Evolutionary conservation across 2,329 filamentous ascomycete species (phyloP), one percentile per base, ranked within the genome.

Genomic region (Trichoderma harzianum): DNA sequence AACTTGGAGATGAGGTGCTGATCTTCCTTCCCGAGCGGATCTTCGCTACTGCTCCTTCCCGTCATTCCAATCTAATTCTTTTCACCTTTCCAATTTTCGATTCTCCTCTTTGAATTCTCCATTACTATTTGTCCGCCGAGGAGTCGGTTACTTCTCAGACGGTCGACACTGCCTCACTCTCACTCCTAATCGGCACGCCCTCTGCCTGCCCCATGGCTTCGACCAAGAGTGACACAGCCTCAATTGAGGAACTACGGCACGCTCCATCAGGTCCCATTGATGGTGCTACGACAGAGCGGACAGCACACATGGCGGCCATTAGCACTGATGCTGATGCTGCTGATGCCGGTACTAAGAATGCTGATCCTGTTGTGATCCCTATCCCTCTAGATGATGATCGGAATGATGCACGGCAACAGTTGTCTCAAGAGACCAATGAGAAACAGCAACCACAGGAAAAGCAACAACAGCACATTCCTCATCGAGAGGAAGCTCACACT

Each of bases 201-300:
- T 67, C 32, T 26, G 21, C 51, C 32, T 34, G 18, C 51, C 43
- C 68, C 60, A 72, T 72, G 71, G 61, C 66, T 34, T 34, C 66
- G 4, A 36, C 39, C 32, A 39, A 66, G 53, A 61, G 39, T 47
- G 43, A 72, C 70, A 72, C 70, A 72, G 70, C 70, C 70, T 72
- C 66, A 64, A 60, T 61, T 24, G 66, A 66, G 71, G 58, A 64
- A 64, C 65, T 8, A 34, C 67, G 61, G 43, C 30, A 30, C 61
- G 63, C 36, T 47, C 65, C 58, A 32, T 21, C 58, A 69, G 61
- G 39, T 62, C 21, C 43, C 36, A 65, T 34, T 39, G 32, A 53
- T 53, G 53, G 55, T 16, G 26, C 62, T 51, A 32, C 16, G 21
- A 62, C 51, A 30, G 34, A 66, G 61, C 32, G 12, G 32, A 30